Base-by-base conservation (phyloP, 2,329 filamentous ascomycete genomes). In the Fusarium subglutinans region DNA sequence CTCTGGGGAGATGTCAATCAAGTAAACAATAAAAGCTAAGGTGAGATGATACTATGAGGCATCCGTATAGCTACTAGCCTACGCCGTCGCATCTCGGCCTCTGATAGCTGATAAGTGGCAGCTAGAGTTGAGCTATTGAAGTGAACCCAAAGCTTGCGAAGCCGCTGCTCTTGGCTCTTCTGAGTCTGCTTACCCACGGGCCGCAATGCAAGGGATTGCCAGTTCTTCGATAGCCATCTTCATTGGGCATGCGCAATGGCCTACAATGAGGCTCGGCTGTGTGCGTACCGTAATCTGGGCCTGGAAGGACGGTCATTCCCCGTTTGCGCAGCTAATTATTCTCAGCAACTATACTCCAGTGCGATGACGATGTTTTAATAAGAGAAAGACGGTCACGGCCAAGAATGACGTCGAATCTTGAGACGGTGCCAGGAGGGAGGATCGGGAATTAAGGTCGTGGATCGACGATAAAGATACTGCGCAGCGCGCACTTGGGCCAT, bases 391-490 rank as follows among this genome's bases (percentile, higher is more conserved):
- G 65, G 58, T 59, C 54, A 53, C 28, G 53, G 60, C 45, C 73
- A 72, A 66, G 47, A 71, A 77, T 79, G 77, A 78, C 77, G 77
- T 79, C 69, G 72, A 57, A 63, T 64, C 57, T 58, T 64, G 59
- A 66, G 66, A 69, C 67, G 70, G 66, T 70, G 66, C 63, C 47
- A 60, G 45, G 61, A 53, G 62, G 63, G 60, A 66, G 58, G 73
- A 79, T 79, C 78, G 76, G 74, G 56, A 66, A 56, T 69, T 77
- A 77, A 69, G 67, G 73, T 66, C 69, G 63, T 60, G 60, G 78
- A 79, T 79, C 78, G 78, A 78, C 61, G 66, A 78, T 77, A 67
- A 77, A 63, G 66, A 78, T 76, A 70, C 44, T 58, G 54, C 73
- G 67, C 51, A 56, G 54, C 53, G 54, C 53, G 50, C 51, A 67